Evolutionary conservation across 2,329 filamentous ascomycete genomes (phyloP), one percentile per base, ranked within the genome.

Genomic region (Hortaea sp.): DNA sequence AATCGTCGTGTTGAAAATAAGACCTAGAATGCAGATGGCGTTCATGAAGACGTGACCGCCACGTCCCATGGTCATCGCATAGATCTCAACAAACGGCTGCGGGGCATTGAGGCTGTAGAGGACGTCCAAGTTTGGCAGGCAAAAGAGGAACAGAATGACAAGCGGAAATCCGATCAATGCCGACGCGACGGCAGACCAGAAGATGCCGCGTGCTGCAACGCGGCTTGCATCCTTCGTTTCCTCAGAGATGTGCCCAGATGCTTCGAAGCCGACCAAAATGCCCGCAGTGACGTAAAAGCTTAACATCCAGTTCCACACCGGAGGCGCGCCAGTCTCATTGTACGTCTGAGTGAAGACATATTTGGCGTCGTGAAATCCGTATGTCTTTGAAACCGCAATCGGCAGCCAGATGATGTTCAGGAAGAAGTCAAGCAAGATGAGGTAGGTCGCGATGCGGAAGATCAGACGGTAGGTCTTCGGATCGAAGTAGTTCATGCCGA

Each of bases 281-380:
- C 77, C 77, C 6, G 77, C 77, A 1, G 77, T 80, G 1, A 77
- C 76, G 28, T 78, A 71, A 58, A 77, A 81, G 4, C 75, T 78
- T 3, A 81, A 67, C 62, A 77, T 79, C 77, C 77, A 80, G 56
- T 81, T 80, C 77, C 77, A 80, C 2, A 71, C 76, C 1, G 70
- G 66, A 0, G 77, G 74, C 1, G 65, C 65, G 28, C 64, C 64
- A 39, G 65, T 67, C 41, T 65, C 61, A 47, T 81, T 81, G 56
- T 78, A 78, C 0, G 76, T 79, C 9, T 75, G 71, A 64, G 78
- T 74, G 57, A 81, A 80, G 6, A 77, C 77, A 49, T 78, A 76
- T 32, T 77, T 66, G 0, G 77, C 68, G 1, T 74, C 68, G n/a
- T 77, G 72, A 60, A 81, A 80, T 1, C 77, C 77, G 56, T 72